Evolutionary conservation across 352 stramenopile species (phyloP).

Genomic region (Albugo laibachii): DNA sequence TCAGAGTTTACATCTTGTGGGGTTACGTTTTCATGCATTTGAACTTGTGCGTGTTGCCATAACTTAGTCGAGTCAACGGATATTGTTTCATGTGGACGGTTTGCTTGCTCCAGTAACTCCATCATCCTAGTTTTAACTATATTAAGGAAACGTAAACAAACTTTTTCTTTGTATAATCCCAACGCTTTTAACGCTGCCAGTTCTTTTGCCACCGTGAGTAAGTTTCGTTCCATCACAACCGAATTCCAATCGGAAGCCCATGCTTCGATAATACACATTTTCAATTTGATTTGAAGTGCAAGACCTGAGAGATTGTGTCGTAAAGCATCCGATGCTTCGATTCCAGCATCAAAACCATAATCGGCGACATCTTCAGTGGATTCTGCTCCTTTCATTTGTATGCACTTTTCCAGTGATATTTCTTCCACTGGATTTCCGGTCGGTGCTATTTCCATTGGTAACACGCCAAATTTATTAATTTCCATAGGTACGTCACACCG

Average conservation of each 20-base stretch:
- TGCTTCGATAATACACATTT: constrained; percentile 64
- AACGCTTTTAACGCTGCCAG: constrained; percentile 54
- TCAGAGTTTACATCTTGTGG: constrained; percentile 13
- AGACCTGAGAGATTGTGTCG: constrained; percentile 54
- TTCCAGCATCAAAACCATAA: no score
- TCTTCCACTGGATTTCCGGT: no score
- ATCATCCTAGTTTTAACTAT: constrained; percentile 43
- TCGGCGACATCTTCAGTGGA: no score
- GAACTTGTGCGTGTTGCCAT: constrained; percentile 58
- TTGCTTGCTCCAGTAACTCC: constrained; percentile 34
- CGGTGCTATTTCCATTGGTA: no score
- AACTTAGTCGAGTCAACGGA: constrained; percentile 44
- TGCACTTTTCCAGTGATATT: no score
- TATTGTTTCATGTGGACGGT: constrained; percentile 28
- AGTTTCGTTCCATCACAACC: constrained; percentile 70
- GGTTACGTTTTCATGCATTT: constrained; percentile 29
- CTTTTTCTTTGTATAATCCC: constrained; percentile 53
- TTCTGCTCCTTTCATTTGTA: no score
- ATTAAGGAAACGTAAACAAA: constrained; percentile 55
- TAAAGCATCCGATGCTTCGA: constrained; percentile 12
- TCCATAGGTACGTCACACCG: no score
- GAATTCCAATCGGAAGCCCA: constrained; percentile 75
- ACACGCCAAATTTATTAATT: no score
- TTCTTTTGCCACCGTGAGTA: constrained; percentile 66
- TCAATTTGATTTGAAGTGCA: constrained; percentile 66